These are phyloP conservation scores for Hypsizygus ulmarius DNA, from an alignment of 1,284 basidiomycete species.

Conservation along the genomic window DNA sequence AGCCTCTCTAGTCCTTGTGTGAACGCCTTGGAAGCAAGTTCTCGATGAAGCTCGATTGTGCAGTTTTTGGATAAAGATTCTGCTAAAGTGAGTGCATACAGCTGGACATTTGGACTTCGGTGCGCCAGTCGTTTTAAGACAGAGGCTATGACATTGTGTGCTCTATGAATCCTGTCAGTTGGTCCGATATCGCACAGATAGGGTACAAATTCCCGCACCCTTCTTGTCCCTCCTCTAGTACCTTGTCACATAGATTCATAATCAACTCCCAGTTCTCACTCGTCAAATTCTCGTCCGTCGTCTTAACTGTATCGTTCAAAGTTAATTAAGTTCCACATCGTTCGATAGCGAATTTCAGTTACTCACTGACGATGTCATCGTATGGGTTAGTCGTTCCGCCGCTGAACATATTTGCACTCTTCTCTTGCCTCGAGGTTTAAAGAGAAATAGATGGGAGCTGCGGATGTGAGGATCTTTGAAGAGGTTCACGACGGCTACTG, in stretches of 20 bases:
- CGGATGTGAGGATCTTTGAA: conserved; percentile 1
- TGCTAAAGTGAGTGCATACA: conserved; percentile 86
- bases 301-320: conserved; percentile 59
- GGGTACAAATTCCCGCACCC: conserved; percentile 55
- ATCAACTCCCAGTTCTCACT: conserved; percentile 96
- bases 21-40: conserved; percentile 89
- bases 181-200: conserved; percentile 6
- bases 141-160: conserved; percentile 82
- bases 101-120: conserved; percentile 94
- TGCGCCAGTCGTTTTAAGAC: conserved; percentile 90
- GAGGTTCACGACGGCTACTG: background rate
- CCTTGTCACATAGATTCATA: conserved; percentile 95
- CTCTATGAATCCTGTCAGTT: conserved; percentile 46
- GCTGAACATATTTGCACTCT: conserved; percentile 56
- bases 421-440: background rate
- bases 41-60: conserved; percentile 76
- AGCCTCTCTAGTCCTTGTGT: conserved; percentile 86
- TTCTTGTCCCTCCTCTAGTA: conserved; percentile 79
- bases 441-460: background rate
- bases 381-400: conserved; percentile 74
- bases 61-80: conserved; percentile 94
- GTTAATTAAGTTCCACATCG: background rate
- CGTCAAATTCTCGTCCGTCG: conserved; percentile 93
- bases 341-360: background rate
- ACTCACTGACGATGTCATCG: conserved; percentile 90